phyloP scores from a whole-genome alignment of 2,329 filamentous ascomycete genomes.

The Hymenoscyphus repandus region DNA sequence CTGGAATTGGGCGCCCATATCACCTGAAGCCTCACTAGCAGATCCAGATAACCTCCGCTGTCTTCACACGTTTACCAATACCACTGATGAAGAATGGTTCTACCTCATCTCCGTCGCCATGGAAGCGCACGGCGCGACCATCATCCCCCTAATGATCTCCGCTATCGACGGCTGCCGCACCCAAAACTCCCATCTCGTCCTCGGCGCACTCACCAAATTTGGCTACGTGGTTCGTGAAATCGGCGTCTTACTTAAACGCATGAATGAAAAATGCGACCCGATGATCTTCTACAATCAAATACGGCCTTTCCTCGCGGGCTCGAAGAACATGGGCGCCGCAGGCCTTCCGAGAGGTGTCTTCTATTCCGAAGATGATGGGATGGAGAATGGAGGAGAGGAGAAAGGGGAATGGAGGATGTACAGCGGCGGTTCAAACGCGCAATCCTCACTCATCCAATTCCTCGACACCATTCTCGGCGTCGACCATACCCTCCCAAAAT shows the following conservation, averaged over 20 bases:
- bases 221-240: conserved; percentile 64
- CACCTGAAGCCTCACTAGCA: conserved; percentile 34
- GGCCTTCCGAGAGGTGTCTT: conserved; percentile 79
- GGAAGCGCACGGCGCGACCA: conserved; percentile 70
- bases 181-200: conserved; percentile 56
- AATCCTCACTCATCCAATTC: conserved; percentile 89
- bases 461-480: conserved; percentile 84
- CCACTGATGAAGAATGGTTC: conserved; percentile 91
- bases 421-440: conserved; percentile 88
- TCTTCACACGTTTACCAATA: conserved; percentile 81
- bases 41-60: conserved; percentile 61
- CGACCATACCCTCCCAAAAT: conserved; percentile 53
- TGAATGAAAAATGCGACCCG: conserved; percentile 87
- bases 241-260: conserved; percentile 63
- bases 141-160: conserved; percentile 71
- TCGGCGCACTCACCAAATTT: conserved; percentile 58
- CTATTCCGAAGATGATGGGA: conserved; percentile 64
- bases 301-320: conserved; percentile 81
- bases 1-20: conserved; percentile 80
- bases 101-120: conserved; percentile 86
- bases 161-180: conserved; percentile 66
- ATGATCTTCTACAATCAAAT: conserved; percentile 86
- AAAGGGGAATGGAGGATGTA: conserved; percentile 67
- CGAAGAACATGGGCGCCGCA: conserved; percentile 84
- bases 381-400: conserved; percentile 64